phyloP scores from a whole-genome alignment of 331 rosid species.

The Acacia concinna region DNA sequence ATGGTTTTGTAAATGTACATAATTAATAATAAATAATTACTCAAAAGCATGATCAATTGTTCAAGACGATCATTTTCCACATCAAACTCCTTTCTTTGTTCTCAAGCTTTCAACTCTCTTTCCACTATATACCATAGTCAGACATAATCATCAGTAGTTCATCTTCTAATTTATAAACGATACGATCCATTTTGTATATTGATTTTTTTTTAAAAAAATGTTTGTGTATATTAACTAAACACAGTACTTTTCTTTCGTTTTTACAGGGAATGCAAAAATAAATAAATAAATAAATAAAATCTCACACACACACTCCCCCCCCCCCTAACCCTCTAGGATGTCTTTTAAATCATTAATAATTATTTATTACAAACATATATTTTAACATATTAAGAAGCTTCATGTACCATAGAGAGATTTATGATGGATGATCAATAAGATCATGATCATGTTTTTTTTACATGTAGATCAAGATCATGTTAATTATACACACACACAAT shows the following conservation, averaged over 20 bases:
- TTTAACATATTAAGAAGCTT: conserved; percentile 28
- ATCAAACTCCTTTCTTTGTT: conserved; percentile 27
- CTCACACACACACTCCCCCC: too few species aligned
- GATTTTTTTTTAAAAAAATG: too few species aligned
- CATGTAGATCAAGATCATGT: too few species aligned
- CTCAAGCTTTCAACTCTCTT: conserved; percentile 39
- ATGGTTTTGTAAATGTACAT: too few species aligned
- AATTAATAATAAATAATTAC: background rate
- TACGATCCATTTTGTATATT: background rate
- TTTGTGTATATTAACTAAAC: background rate
- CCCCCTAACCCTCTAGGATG: too few species aligned
- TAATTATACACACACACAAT: background rate
- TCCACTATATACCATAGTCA: background rate
- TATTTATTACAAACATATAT: background rate
- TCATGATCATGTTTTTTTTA: background rate
- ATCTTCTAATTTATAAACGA: conserved; percentile 11
- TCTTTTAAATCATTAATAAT: too few species aligned
- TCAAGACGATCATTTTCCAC: conserved; percentile 30
- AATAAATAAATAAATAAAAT: too few species aligned
- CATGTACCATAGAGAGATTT: background rate
- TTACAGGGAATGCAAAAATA: too few species aligned
- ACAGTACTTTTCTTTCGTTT: background rate
- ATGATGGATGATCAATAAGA: background rate
- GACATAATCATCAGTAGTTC: conserved; percentile 51
- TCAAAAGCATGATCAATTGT: conserved; percentile 25